Conservation (phyloP, 805 yeast species). For the Cyberlindnera veronae region DNA sequence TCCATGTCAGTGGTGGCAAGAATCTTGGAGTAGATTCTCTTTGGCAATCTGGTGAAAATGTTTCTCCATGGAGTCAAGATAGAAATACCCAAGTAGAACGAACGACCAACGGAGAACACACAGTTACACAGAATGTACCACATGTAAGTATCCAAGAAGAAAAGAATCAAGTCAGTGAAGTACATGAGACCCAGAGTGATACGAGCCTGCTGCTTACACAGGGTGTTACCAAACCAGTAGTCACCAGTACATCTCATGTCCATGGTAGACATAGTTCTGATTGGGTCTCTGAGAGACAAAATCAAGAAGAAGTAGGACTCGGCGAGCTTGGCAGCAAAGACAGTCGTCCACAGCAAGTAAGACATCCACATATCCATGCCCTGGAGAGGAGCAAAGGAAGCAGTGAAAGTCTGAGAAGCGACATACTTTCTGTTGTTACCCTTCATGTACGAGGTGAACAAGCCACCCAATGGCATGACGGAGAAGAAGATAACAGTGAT, state of each 20-base stretch:
- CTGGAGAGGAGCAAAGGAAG: slow-evolving; percentile 72
- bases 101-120: slow-evolving; percentile 93
- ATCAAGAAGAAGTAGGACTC: slow-evolving; percentile 94
- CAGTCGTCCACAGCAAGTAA: slow-evolving; percentile 83
- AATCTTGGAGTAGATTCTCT: slow-evolving; percentile 96
- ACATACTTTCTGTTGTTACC: slow-evolving; percentile 83
- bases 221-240: slow-evolving; percentile 70
- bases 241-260: slow-evolving; percentile 96
- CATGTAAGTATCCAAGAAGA: slow-evolving; percentile 98
- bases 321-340: slow-evolving; percentile 80
- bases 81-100: slow-evolving; percentile 98
- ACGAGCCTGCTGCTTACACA: slow-evolving; percentile 85
- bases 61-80: slow-evolving; percentile 99
- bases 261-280: slow-evolving; percentile 80
- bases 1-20: slow-evolving; percentile 99
- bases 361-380: slow-evolving; percentile 98
- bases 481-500: slow-evolving; percentile 84
- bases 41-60: slow-evolving; percentile 95
- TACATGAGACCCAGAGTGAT: slow-evolving; percentile 91
- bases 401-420: slow-evolving; percentile 94
- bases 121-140: slow-evolving; percentile 98
- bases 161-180: slow-evolving; percentile 86
- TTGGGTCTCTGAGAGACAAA: slow-evolving; percentile 89
- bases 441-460: slow-evolving; percentile 89
- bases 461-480: slow-evolving; percentile 94